A percentile compares a stretch with the other conserved stretches of the same genome.
Conservation (phyloP, 2,329 filamentous ascomycete species). For the Zasmidium citrigriseum region DNA sequence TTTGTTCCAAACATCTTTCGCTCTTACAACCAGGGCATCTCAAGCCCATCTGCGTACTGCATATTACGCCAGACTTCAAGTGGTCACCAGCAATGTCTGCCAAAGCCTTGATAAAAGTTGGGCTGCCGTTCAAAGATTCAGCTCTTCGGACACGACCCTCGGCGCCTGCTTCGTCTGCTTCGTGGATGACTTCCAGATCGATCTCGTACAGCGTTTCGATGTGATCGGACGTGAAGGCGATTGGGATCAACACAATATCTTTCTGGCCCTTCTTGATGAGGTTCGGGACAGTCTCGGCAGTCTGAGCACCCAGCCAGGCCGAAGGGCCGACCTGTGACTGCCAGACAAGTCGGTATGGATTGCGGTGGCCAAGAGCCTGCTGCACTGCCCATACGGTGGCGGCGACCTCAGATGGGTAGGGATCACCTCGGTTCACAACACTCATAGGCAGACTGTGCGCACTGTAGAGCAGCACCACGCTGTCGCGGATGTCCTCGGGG, state of each 20-base stretch:
- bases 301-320: constrained; percentile 95
- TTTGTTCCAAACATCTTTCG: constrained; percentile 78
- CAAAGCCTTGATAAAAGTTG: constrained; percentile 84
- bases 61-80: constrained; percentile 67
- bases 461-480: constrained; percentile 83
- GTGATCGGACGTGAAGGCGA: constrained; percentile 98
- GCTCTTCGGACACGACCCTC: constrained; percentile 71
- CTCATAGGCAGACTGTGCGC: constrained; percentile 96
- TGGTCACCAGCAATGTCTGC: constrained; percentile 85
- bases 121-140: constrained; percentile 88
- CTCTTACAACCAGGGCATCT: constrained; percentile 93
- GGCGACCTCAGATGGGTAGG: constrained; percentile 92
- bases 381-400: constrained; percentile 98
- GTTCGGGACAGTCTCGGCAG: constrained; percentile 79
- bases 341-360: constrained; percentile 94
- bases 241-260: constrained; percentile 87
- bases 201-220: constrained; percentile 96
- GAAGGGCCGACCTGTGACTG: constrained; percentile 96
- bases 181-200: constrained; percentile 91
- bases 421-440: constrained; percentile 93
- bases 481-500: constrained; percentile 73
- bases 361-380: constrained; percentile 80
- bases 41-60: constrained; percentile 82
- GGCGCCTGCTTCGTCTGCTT: constrained; percentile 73
- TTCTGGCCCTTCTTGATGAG: constrained; percentile 91